phyloP scores from a whole-genome alignment of 2,329 filamentous ascomycete species.

The Cordyceps pruinosa region DNA sequence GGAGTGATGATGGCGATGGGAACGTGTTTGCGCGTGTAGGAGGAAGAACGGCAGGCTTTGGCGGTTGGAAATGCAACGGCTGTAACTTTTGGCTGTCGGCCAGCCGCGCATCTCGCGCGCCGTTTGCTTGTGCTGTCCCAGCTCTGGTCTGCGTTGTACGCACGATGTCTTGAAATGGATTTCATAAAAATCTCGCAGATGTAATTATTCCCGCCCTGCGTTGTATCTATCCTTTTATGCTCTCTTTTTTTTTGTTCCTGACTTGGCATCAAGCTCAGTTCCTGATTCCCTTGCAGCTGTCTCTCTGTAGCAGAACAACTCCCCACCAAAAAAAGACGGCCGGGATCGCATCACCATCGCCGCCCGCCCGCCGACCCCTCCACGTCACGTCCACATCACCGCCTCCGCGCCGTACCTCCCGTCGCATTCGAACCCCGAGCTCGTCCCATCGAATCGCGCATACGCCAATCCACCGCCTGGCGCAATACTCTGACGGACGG shows the following conservation, averaged over 20 bases:
- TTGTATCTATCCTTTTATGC: too few species aligned
- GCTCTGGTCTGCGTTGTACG: too few species aligned
- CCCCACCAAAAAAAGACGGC: not conserved
- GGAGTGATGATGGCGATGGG: not conserved
- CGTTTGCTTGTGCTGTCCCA: too few species aligned
- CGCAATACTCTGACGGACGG: too few species aligned
- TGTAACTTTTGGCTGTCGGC: not conserved
- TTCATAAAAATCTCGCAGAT: too few species aligned
- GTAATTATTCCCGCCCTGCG: too few species aligned
- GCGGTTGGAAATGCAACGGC: not conserved
- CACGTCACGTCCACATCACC: not conserved
- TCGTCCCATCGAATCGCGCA: not conserved
- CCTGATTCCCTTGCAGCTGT: too few species aligned
- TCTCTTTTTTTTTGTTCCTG: too few species aligned
- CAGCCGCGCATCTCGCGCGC: too few species aligned
- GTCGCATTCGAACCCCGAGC: not conserved
- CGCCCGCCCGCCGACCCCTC: not conserved
- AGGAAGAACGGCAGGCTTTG: not conserved
- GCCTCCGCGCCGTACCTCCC: not conserved
- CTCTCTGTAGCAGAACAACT: too few species aligned
- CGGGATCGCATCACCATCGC: not conserved
- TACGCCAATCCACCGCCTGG: not conserved
- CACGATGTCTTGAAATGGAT: too few species aligned
- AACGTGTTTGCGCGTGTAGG: not conserved
- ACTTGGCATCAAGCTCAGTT: too few species aligned